phyloP scores from a whole-genome alignment of 1,284 basidiomycete species.

The Erythrobasidium hasegawianum region DNA sequence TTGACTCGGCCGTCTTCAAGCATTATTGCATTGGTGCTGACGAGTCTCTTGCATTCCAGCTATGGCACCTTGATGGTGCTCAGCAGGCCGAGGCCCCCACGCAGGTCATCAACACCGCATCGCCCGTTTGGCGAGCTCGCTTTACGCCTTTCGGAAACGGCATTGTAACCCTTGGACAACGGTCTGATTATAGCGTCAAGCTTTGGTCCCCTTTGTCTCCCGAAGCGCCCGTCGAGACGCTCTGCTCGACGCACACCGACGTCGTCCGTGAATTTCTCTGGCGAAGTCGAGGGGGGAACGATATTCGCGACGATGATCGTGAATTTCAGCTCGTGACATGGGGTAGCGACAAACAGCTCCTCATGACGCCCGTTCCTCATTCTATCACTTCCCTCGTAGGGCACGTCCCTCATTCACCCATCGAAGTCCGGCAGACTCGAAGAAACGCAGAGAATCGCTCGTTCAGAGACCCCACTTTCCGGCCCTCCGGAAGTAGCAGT shows the following conservation, averaged over 20 bases:
- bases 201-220: conserved; percentile 66
- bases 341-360: conserved; percentile 88
- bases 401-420: conserved; percentile 54
- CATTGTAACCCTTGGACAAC: conserved; percentile 81
- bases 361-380: conserved; percentile 81
- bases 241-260: conserved; percentile 79
- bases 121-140: conserved; percentile 92
- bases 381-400: conserved; percentile 61
- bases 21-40: background rate
- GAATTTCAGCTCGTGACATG: conserved; percentile 93
- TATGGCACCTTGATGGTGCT: conserved; percentile 39
- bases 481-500: background rate
- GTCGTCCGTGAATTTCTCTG: conserved; percentile 98
- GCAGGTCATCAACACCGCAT: conserved; percentile 57
- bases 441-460: conserved; percentile 40
- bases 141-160: conserved; percentile 90
- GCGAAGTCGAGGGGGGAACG: conserved; percentile 61
- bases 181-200: conserved; percentile 76
- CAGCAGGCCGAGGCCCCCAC: conserved; percentile 15
- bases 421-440: conserved; percentile 55
- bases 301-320: conserved; percentile 54
- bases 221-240: conserved; percentile 63
- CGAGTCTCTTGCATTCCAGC: conserved; percentile 23
- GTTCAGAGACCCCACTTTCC: conserved; percentile 22
- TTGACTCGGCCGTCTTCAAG: conserved; percentile 49